Evolutionary conservation across 2,329 filamentous ascomycete genomes (phyloP), one percentile per base, ranked within the genome.

Genomic region (Malbranchea zuffiana): DNA sequence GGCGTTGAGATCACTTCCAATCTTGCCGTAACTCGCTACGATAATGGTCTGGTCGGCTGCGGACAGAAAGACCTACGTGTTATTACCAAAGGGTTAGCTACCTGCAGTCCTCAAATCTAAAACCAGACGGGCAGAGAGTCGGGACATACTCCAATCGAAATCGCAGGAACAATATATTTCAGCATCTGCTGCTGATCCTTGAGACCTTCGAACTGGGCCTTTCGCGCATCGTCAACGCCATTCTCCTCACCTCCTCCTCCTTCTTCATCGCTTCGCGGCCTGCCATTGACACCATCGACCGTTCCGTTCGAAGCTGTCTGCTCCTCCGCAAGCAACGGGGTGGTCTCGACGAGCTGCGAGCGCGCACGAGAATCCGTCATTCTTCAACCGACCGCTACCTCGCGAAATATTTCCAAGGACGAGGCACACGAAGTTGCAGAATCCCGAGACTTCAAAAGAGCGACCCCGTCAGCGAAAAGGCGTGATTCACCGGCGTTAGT

Each of bases 1-100:
- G 1, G 82, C 80, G 35, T 82, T 67, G 18, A 88, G 62, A 44
- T 87, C 82, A 39, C 72, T 82, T 7, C 81, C 82, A 48, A 88
- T 87, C 44, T 71, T 75, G 33, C 79, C 80, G 55, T 86, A 86
- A n/a, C 72, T 78, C n/a, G 76, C 75, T 32, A 87, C 74, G 19
- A 82, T 77, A 37, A 87, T 74, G 0, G 83, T 83, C 55, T 86
- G 80, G 52, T 88, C 82, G 34, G 79, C 69, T 3, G 82, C 79
- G 13, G 78, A 71, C 5, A 88, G 66, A 52, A 82, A 83, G 26
- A 86, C 63, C 78, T 81, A 50, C 15, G 7, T 13, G n/a, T n/a
- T n/a, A n/a, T n/a, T n/a, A n/a, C 13, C 21, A 25, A 11, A 26
- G 20, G 10, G 23, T 38, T 26, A 39, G 25, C 16, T 25, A 25